A percentile compares a stretch with the other conserved stretches of the same genome.
Evolutionary conservation across 2,329 filamentous ascomycete species (phyloP).

Genomic region (Acrocalymma vagum): DNA sequence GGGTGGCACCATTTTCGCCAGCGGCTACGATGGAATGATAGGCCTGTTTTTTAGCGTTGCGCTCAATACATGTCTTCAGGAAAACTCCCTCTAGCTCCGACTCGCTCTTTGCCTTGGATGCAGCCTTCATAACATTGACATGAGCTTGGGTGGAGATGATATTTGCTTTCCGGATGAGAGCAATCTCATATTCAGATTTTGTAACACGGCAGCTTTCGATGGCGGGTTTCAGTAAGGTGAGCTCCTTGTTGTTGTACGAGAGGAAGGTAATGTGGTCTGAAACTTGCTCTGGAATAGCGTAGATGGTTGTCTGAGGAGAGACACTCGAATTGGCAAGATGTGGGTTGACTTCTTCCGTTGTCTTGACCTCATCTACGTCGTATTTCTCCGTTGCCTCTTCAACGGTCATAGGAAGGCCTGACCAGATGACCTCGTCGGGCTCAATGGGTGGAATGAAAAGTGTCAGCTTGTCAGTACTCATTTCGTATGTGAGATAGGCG

Average conservation of each 20-base stretch:
- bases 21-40: slow-evolving; percentile 88
- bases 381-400: slow-evolving; percentile 77
- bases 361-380: slow-evolving; percentile 73
- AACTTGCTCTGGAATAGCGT: slow-evolving; percentile 81
- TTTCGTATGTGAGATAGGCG: slow-evolving; percentile 82
- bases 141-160: slow-evolving; percentile 82
- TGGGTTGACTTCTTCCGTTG: slow-evolving; percentile 78
- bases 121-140: slow-evolving; percentile 70
- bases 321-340: slow-evolving; percentile 67
- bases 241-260: slow-evolving; percentile 72
- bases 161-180: slow-evolving; percentile 82
- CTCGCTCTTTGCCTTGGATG: slow-evolving; percentile 75
- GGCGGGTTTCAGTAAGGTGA: slow-evolving; percentile 63
- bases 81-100: slow-evolving; percentile 84
- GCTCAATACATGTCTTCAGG: slow-evolving; percentile 76
- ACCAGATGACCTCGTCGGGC: slow-evolving; percentile 92
- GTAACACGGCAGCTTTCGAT: slow-evolving; percentile 83
- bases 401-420: slow-evolving; percentile 80
- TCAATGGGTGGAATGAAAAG: slow-evolving; percentile 92
- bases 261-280: slow-evolving; percentile 76
- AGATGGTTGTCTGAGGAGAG: slow-evolving; percentile 63
- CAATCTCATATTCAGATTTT: slow-evolving; percentile 88
- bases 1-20: slow-evolving; percentile 80
- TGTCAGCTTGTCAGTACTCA: slow-evolving; percentile 74
- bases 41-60: slow-evolving; percentile 81